Conservation (phyloP, 2,329 filamentous ascomycete species). For the Paraconiothyrium sp. region DNA sequence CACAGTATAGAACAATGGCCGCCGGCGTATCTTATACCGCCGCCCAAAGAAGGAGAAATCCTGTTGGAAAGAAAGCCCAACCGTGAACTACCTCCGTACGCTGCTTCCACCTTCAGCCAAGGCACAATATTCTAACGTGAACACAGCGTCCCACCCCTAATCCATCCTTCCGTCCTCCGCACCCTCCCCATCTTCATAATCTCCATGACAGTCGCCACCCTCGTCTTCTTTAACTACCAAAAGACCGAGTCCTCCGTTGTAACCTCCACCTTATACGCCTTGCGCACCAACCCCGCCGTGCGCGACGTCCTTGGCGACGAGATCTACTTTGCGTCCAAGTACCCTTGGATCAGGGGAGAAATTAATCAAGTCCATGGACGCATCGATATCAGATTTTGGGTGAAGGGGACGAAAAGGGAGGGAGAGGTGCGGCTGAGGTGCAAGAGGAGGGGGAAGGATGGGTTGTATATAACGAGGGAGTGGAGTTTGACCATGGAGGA, state of each 20-base stretch:
- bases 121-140: slow-evolving; percentile 8
- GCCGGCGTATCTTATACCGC: slow-evolving; percentile 47
- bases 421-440: slow-evolving; percentile 85
- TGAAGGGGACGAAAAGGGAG: slow-evolving; percentile 77
- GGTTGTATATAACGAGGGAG: slow-evolving; percentile 85
- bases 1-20: slow-evolving; percentile 48
- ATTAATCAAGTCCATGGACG: slow-evolving; percentile 93
- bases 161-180: slow-evolving; percentile 52
- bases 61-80: slow-evolving; percentile 45
- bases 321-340: slow-evolving; percentile 60
- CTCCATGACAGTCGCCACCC: slow-evolving; percentile 73
- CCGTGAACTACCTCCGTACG: slow-evolving; percentile 47
- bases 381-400: slow-evolving; percentile 87
- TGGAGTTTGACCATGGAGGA: slow-evolving; percentile 82
- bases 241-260: slow-evolving; percentile 85
- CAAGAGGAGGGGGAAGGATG: slow-evolving; percentile 71
- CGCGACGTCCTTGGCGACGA: slow-evolving; percentile 81
- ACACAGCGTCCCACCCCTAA: slow-evolving; percentile 45
- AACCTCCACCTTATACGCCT: slow-evolving; percentile 87
- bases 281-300: slow-evolving; percentile 80
- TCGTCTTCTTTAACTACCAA: slow-evolving; percentile 99
- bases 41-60: slow-evolving; percentile 48
- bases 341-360: slow-evolving; percentile 65
- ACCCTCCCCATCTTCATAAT: slow-evolving; percentile 83
- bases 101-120: background rate